A percentile compares a stretch with the other conserved stretches of the same genome.
Conservation (phyloP, 2,329 filamentous ascomycete species). For the Pyrenophora teres region DNA sequence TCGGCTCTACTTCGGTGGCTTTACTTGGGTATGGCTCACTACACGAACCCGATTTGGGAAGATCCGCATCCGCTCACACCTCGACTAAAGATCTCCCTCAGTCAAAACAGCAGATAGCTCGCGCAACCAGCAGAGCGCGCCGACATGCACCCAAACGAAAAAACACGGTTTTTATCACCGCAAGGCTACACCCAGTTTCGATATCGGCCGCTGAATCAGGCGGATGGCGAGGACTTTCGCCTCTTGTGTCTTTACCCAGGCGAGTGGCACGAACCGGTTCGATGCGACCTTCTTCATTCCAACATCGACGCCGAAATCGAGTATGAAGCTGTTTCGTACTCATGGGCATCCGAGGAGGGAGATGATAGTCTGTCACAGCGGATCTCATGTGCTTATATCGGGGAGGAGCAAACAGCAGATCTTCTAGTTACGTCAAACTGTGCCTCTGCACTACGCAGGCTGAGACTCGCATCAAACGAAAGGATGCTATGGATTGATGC, state of each 20-base stretch:
- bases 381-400: constrained; percentile 14
- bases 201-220: constrained; percentile 10
- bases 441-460: constrained; percentile 15
- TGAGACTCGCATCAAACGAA: constrained; percentile 6
- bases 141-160: constrained; percentile 8
- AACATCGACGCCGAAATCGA: constrained; percentile 11
- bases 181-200: constrained; percentile 2
- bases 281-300: constrained; percentile 13
- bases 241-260: constrained; percentile 12
- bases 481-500: constrained; percentile 22
- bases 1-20: constrained; percentile 1
- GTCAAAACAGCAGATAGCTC: constrained; percentile 11
- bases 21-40: constrained; percentile 6
- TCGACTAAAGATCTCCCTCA: constrained; percentile 12
- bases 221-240: constrained; percentile 12
- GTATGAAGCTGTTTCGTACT: constrained; percentile 32
- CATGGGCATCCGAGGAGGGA: constrained; percentile 25
- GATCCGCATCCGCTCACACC: constrained; percentile 9
- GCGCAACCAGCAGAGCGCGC: constrained; percentile 11
- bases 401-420: neutral
- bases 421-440: constrained; percentile 17
- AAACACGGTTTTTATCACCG: neutral
- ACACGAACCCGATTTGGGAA: constrained; percentile 13
- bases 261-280: constrained; percentile 11
- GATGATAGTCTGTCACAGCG: constrained; percentile 14